These are phyloP conservation scores for Hebeloma cylindrosporum DNA, from an alignment of 768 basidiomycete species.

Conservation along the genomic window DNA sequence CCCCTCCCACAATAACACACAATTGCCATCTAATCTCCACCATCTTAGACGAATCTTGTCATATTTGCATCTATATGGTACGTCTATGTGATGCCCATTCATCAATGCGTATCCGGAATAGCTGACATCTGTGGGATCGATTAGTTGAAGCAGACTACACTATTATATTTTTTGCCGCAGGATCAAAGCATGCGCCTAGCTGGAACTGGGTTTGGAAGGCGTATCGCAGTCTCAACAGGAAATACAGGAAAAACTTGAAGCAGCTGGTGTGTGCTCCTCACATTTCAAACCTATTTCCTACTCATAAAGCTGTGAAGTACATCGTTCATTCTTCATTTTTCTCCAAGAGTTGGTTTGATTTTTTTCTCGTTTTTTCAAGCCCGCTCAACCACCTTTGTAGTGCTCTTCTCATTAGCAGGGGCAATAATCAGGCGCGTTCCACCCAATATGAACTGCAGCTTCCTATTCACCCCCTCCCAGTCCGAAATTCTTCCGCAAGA, in stretches of 20 bases:
- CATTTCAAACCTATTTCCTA: background rate
- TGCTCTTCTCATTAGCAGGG: slow-evolving; percentile 86
- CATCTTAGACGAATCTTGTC: slow-evolving; percentile 64
- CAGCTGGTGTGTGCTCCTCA: slow-evolving; percentile 53
- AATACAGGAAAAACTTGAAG: slow-evolving; percentile 88
- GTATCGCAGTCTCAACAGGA: slow-evolving; percentile 75
- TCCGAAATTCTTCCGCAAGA: slow-evolving; percentile 88
- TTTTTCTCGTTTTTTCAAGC: background rate
- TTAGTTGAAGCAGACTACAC: slow-evolving; percentile 92
- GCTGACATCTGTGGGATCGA: too few species aligned
- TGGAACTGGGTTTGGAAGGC: slow-evolving; percentile 96
- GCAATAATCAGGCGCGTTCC: slow-evolving; percentile 77
- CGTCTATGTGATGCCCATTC: slow-evolving; percentile 14
- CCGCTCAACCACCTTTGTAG: slow-evolving; percentile 36
- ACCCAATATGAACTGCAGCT: background rate
- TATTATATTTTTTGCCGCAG: slow-evolving; percentile 84
- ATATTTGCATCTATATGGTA: slow-evolving; percentile 81
- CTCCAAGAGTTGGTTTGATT: slow-evolving; percentile 67
- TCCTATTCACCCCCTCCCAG: slow-evolving; percentile 35
- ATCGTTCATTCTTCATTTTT: slow-evolving; percentile 89
- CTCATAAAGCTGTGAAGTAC: slow-evolving; percentile 45
- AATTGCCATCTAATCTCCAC: slow-evolving; percentile 11
- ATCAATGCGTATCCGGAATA: background rate
- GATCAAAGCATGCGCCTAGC: slow-evolving; percentile 66
- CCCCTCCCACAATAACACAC: slow-evolving; percentile 1